Evolutionary conservation across 148 eudicot species (phyloP), one percentile per base, ranked within the genome.

Genomic region (Persicaria maculosa): DNA sequence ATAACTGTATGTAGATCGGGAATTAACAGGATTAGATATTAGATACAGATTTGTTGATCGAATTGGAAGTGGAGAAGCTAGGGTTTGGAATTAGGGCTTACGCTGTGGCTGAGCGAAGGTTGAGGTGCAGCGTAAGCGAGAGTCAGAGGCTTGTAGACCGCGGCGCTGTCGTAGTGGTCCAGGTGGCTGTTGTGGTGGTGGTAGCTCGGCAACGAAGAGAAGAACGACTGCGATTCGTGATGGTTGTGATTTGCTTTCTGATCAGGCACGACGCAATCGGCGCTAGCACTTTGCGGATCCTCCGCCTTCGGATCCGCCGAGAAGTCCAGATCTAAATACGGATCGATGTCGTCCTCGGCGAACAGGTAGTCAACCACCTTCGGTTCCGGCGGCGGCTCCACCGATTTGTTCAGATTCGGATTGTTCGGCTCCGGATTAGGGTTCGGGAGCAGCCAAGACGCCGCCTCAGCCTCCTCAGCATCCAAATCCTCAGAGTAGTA

Each of bases 231-330:
- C 9, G 73, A 52, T 17, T 16, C 7, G 50, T 77, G 74, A 80
- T 65, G 54, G 47, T 74, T 1, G 79, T 53, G 79, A 74, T 84
- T 72, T 76, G 79, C 75, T 80, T 89, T 81, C 46, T 88, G 93
- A 70, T 84, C 90, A 1, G 98, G 97, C 20, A 91, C 98, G 0
- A 90, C 89, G 11, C 97, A 78, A 44, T 91, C 95, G 0, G 83
- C 71, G 15, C 80, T 71, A 9, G 81, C 72, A 17, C 77, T 31
- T 15, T 48, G 50, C 47, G 53, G 55, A 31, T 67, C 77, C 17
- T 83, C 83, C 9, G 80, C 62, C 10, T 79, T 75, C 0, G 84
- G 62, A 45, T 81, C 83, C 9, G 81, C 73, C 0, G 59, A 61
- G 45, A 81, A 81, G 9, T 81, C 91, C 72, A 94, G 83, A 43